Evolutionary conservation across 768 basidiomycete genomes (phyloP), one percentile per base, ranked within the genome.

Genomic region (Nidula microcarpa): DNA sequence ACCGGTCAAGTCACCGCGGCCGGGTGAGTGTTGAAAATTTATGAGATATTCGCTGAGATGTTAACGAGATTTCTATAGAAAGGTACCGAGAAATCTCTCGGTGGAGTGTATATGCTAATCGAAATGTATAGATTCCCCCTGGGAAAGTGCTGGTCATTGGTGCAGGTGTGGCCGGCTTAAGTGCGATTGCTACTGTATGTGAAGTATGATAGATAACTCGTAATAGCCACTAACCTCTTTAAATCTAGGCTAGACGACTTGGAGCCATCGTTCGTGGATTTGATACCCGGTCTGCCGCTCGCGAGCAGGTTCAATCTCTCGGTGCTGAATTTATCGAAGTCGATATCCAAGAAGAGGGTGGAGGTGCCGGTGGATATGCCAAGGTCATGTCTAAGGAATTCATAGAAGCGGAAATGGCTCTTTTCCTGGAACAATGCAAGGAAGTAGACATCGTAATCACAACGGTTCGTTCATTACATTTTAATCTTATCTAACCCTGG

Each of bases 321-420:
- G 92, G 91, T 23, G 92, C 91, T 8, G 92, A 94, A 65, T 94
- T 94, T 60, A 67, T 94, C n/a, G 91, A 93, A 65, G 90, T 94
- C 10, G 63, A 76, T 30, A 67, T 94, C 50, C 62, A 90, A 64
- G 92, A 94, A 70, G 89, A 91, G 58, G 92, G 92, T 13, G 82
- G 85, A 32, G 92, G 86, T 5, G 81, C 75, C 13, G 92, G 92
- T 23, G 92, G 92, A 32, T 94, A 94, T 62, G 92, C 91, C 18
- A 94, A 93, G 69, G 82, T 85, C 56, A 94, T 94, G 91, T 89
- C 88, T 32, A 90, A 91, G 71, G 89, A 90, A 65, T 94, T 92
- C 65, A 84, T 92, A 53, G 88, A 84, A 47, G 91, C 90, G 9
- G 91, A 93, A 65, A 91, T 93, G 91, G 84, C 85, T 0, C 76